Percentiles rank a stretch among this genome's conserved stretches.
Conservation (phyloP, 129 eudicot species). For the Solidago caesia region DNA sequence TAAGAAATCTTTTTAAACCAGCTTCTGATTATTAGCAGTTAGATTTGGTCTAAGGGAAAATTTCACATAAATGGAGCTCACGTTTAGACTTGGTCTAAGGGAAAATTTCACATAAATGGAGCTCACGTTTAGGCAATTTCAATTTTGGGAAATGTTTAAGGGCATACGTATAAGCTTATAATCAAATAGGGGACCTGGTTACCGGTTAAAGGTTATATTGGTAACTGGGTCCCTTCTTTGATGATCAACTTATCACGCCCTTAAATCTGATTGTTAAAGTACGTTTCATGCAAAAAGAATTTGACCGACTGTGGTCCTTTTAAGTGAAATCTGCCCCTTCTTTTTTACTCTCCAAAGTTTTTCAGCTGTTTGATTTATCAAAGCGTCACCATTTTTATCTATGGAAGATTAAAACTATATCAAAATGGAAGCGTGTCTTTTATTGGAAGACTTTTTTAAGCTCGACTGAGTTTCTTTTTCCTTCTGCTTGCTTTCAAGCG, state of each 20-base stretch:
- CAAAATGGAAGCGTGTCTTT: neutral
- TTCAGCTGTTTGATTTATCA: neutral
- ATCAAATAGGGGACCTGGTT: no score
- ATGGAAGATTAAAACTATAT: neutral
- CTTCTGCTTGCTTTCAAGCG: constrained; percentile 19
- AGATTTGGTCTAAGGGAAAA: neutral
- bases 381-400: neutral
- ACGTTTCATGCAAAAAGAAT: no score
- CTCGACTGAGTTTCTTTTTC: neutral
- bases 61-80: neutral
- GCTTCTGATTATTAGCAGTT: neutral
- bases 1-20: constrained; percentile 16
- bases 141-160: no score
- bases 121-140: no score
- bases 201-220: no score
- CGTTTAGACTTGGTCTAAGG: neutral
- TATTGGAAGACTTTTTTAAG: neutral
- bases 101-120: neutral
- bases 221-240: no score
- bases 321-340: no score
- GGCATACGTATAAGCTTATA: no score
- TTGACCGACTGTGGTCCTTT: no score
- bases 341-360: no score
- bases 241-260: no score
- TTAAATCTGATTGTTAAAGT: no score